phyloP scores from a whole-genome alignment of 1,284 basidiomycete genomes.

The Crepidotus sp. region DNA sequence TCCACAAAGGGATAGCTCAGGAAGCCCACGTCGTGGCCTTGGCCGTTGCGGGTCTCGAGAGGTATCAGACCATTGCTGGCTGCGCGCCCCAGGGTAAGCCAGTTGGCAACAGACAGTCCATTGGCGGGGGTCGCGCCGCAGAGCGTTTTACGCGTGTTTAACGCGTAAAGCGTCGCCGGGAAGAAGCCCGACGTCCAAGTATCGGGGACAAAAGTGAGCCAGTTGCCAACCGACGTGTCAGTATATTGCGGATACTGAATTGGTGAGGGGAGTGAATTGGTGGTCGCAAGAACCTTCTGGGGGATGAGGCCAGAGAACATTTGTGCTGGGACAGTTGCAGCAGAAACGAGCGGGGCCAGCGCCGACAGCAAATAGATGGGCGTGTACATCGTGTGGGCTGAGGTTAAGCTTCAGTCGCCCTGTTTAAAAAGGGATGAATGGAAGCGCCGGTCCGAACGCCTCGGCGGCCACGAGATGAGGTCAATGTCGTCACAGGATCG shows the following conservation, averaged over 20 bases:
- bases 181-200: slow-evolving; percentile 68
- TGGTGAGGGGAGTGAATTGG: slow-evolving; percentile 33
- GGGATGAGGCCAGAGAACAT: slow-evolving; percentile 50
- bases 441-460: slow-evolving; percentile 9
- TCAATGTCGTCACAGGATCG: slow-evolving; percentile 13
- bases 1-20: slow-evolving; percentile 57
- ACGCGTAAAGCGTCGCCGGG: slow-evolving; percentile 49
- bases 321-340: slow-evolving; percentile 27
- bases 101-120: slow-evolving; percentile 34
- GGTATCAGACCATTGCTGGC: slow-evolving; percentile 44
- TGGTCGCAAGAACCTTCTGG: slow-evolving; percentile 47
- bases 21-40: slow-evolving; percentile 65
- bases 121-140: slow-evolving; percentile 35
- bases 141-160: slow-evolving; percentile 41
- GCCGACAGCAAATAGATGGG: slow-evolving; percentile 9
- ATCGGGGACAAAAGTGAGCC: slow-evolving; percentile 34
- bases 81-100: slow-evolving; percentile 42
- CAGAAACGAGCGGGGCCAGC: slow-evolving; percentile 6
- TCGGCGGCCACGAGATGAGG: too few species aligned
- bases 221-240: slow-evolving; percentile 21
- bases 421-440: not conserved
- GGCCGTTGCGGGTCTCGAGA: slow-evolving; percentile 34
- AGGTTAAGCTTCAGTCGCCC: slow-evolving; percentile 4
- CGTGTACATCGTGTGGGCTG: slow-evolving; percentile 7
- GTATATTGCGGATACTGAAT: slow-evolving; percentile 54